Evolutionary conservation across 1,139 yeast genomes (phyloP), one percentile per base, ranked within the genome.

Genomic region (Yamadazyma sp.): DNA sequence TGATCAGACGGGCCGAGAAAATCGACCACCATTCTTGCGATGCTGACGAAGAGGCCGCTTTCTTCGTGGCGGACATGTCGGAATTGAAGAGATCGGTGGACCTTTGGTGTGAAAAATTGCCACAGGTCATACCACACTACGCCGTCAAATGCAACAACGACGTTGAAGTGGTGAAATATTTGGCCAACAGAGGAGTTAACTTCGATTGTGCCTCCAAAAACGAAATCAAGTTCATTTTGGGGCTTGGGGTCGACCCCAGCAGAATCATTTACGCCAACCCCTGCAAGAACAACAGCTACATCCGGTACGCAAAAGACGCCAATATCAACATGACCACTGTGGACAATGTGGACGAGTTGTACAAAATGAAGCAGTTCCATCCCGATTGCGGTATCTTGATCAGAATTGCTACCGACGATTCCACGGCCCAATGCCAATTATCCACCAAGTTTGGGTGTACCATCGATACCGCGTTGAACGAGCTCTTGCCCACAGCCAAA

Each of bases 121-220:
- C 97, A 14, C 72, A 81, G 40, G 82, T 92, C 34, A 77, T 77
- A 41, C 96, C 98, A 24, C 82, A 74, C 61, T 92, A 89, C 63
- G 98, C 98, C 18, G 94, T 92, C 52, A 92, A 92, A 65, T 92
- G 98, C 68, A 92, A 92, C 68, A 87, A 91, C 36, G 82, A 88
- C 58, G 50, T 66, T 6, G 67, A 69, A 43, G 81, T 92, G 14
- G 62, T 92, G 46, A 61, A 67, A 41, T 61, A 75, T 33, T 70
- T 92, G 49, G 81, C 79, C 12, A 48, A 64, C 2, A 61, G 82
- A 48, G 95, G 92, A 12, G 75, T 81, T 41, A 86, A 86, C 45
- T 92, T 92, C 59, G 98, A 92, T 61, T 92, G 98, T 67, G 98
- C 98, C 11, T 87, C 96, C 25, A 82, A 85, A 58, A 74, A 75